These are phyloP conservation scores for Epichloe sibirici DNA, from an alignment of 2,329 filamentous ascomycete species.

Conservation along the genomic window DNA sequence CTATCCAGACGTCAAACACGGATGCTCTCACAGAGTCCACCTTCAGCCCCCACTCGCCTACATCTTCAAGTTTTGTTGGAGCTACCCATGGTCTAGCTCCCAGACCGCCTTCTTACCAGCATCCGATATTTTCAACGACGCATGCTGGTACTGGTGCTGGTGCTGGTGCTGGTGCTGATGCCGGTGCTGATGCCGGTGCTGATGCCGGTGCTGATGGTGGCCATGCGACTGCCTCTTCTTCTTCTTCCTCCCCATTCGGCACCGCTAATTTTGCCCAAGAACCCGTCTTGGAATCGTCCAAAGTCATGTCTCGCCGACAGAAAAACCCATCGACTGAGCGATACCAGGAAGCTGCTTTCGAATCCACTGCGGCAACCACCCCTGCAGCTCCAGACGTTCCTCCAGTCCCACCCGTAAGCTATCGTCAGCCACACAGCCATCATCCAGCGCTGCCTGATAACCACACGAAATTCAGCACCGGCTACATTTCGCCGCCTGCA, in stretches of 20 bases:
- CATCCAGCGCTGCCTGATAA: constrained; percentile 15
- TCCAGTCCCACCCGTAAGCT: constrained; percentile 44
- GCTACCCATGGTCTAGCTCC: constrained; percentile 41
- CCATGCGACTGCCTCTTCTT: neutral
- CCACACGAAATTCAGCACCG: constrained; percentile 7
- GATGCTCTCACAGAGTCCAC: constrained; percentile 46
- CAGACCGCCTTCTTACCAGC: constrained; percentile 45
- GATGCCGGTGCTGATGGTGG: neutral
- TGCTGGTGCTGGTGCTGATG: neutral
- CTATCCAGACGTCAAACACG: constrained; percentile 42
- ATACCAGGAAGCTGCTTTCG: constrained; percentile 19
- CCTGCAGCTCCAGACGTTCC: constrained; percentile 50
- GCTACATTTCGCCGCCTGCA: constrained; percentile 5
- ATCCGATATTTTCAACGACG: constrained; percentile 20
- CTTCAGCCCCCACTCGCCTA: constrained; percentile 45
- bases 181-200: neutral
- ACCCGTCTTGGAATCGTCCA: constrained; percentile 21
- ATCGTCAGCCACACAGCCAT: constrained; percentile 33
- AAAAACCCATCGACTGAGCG: constrained; percentile 19
- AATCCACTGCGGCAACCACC: constrained; percentile 20
- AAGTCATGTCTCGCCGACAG: constrained; percentile 6
- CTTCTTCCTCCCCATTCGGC: neutral
- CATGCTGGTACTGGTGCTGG: constrained; percentile 3
- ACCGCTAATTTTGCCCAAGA: constrained; percentile 15
- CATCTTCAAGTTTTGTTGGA: constrained; percentile 35